These are phyloP conservation scores for Roridomyces roridus DNA, from an alignment of 768 basidiomycete species.

Conservation along the genomic window DNA sequence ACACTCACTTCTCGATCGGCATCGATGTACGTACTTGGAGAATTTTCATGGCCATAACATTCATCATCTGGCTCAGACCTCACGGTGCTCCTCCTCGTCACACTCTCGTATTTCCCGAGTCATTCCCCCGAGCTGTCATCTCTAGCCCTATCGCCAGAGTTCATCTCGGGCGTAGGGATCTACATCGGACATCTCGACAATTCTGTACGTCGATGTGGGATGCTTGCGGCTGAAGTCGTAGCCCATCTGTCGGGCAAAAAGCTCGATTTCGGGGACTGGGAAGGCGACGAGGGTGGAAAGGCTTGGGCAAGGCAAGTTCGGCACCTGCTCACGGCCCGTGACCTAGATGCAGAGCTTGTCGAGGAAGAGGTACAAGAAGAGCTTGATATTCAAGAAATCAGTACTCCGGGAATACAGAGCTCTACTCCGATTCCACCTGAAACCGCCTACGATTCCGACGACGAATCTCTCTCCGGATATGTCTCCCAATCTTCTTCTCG, in stretches of 20 bases:
- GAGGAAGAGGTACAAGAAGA: slow-evolving; percentile 14
- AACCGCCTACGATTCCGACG: slow-evolving; percentile 75
- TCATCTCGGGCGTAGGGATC: slow-evolving; percentile 70
- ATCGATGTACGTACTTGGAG: slow-evolving; percentile 66
- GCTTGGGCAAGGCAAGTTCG: slow-evolving; percentile 71
- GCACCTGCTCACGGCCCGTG: slow-evolving; percentile 52
- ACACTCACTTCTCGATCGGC: slow-evolving; percentile 75
- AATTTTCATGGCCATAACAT: background rate
- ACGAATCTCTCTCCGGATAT: slow-evolving; percentile 87
- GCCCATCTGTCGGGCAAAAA: slow-evolving; percentile 67
- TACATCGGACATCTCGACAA: slow-evolving; percentile 84
- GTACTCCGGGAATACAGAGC: slow-evolving; percentile 12
- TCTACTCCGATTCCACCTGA: slow-evolving; percentile 20
- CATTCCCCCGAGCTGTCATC: slow-evolving; percentile 51
- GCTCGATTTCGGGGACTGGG: slow-evolving; percentile 86
- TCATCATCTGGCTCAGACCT: slow-evolving; percentile 56
- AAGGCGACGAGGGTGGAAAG: slow-evolving; percentile 70
- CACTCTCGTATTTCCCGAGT: slow-evolving; percentile 63
- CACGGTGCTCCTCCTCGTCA: slow-evolving; percentile 72
- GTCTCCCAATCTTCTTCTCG: slow-evolving; percentile 69
- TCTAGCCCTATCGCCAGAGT: slow-evolving; percentile 59
- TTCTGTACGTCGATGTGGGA: slow-evolving; percentile 84
- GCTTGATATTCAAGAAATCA: slow-evolving; percentile 10
- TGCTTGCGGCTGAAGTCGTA: slow-evolving; percentile 88
- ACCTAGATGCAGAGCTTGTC: slow-evolving; percentile 53